Conservation (phyloP, 768 basidiomycete genomes). For the Kwoniella europaea region DNA sequence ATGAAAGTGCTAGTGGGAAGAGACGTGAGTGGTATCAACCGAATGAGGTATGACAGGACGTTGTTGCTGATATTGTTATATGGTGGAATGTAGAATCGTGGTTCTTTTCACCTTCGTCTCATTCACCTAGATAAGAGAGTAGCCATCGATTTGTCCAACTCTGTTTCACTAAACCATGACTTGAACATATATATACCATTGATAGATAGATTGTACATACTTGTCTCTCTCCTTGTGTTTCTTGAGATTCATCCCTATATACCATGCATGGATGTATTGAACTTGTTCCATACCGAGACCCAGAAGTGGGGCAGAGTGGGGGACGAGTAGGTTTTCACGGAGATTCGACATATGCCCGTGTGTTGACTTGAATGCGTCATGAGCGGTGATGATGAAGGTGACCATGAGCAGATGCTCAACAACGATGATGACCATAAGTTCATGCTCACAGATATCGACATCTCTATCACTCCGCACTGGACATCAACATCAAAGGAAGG, state of each 20-base stretch:
- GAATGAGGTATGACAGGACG: too few relatives aligned
- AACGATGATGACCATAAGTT: neutral
- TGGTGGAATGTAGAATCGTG: slow-evolving; percentile 34
- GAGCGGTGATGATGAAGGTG: neutral
- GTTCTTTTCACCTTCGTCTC: slow-evolving; percentile 33
- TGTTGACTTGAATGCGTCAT: slow-evolving; percentile 5
- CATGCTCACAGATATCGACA: neutral
- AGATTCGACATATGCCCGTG: slow-evolving; percentile 1
- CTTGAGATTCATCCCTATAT: slow-evolving; percentile 2
- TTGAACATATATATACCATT: neutral
- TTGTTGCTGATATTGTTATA: too few relatives aligned
- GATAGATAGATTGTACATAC: slow-evolving; percentile 1
- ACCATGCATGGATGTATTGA: slow-evolving; percentile 17
- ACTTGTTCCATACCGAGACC: neutral
- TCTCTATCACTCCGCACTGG: neutral
- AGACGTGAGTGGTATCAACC: slow-evolving; percentile 31
- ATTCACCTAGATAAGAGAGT: slow-evolving; percentile 22
- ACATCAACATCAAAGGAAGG: neutral
- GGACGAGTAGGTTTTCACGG: neutral
- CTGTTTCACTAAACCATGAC: neutral
- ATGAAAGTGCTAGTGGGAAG: slow-evolving; percentile 48
- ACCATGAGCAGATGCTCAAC: neutral
- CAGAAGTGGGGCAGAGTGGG: slow-evolving; percentile 3
- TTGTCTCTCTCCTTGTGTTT: neutral
- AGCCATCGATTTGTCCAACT: neutral